Evolutionary conservation across 1,284 basidiomycete species (phyloP).

Genomic region (Cryptococcus sp.): DNA sequence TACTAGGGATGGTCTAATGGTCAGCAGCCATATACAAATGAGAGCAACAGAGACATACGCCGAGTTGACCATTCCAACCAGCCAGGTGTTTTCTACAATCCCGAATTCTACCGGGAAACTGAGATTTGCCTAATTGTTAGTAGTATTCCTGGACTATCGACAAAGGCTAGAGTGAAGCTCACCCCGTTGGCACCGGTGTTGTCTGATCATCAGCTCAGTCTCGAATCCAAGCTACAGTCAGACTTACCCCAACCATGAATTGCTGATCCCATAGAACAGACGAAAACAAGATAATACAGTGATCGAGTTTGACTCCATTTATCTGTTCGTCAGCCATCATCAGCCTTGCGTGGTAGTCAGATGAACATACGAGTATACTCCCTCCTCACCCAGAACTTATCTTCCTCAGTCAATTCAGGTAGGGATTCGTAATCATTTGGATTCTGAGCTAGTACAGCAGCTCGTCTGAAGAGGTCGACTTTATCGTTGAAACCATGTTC

Average conservation of each 20-base stretch:
- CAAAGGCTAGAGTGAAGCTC: slow-evolving; percentile 23
- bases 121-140: slow-evolving; percentile 46
- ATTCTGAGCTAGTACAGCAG: slow-evolving; percentile 61
- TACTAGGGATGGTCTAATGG: too few species aligned
- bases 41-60: slow-evolving; percentile 12
- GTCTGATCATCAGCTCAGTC: slow-evolving; percentile 36
- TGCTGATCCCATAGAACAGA: too few species aligned
- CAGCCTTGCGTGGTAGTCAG: too few species aligned
- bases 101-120: slow-evolving; percentile 63
- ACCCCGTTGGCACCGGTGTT: slow-evolving; percentile 50
- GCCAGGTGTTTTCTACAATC: slow-evolving; percentile 59
- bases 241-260: not conserved
- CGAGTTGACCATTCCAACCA: slow-evolving; percentile 60
- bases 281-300: slow-evolving; percentile 13
- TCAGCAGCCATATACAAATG: not conserved
- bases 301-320: slow-evolving; percentile 58
- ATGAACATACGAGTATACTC: not conserved
- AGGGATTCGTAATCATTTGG: slow-evolving; percentile 56
- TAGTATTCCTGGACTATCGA: not conserved
- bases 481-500: slow-evolving; percentile 46
- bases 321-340: slow-evolving; percentile 41
- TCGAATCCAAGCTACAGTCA: slow-evolving; percentile 2
- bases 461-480: slow-evolving; percentile 54
- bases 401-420: slow-evolving; percentile 58
- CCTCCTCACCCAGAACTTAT: slow-evolving; percentile 48